phyloP scores from a whole-genome alignment of 1,284 basidiomycete species.

The Mixia osmundae region DNA sequence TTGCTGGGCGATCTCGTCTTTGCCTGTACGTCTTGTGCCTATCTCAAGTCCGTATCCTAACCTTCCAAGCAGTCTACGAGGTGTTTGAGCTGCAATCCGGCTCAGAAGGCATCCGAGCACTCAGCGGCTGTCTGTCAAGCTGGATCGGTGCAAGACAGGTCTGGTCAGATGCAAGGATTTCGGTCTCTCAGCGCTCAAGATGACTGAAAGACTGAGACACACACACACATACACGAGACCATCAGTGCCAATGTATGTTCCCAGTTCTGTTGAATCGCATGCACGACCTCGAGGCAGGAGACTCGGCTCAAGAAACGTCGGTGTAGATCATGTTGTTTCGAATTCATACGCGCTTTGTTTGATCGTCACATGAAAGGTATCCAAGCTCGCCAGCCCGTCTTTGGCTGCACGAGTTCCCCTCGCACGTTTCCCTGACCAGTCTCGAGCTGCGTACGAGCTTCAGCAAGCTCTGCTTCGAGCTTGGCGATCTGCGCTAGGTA shows the following conservation, averaged over 20 bases:
- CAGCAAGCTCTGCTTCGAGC: background rate
- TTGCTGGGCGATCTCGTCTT: slow-evolving; percentile 6
- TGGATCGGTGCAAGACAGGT: background rate
- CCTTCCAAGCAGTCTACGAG: slow-evolving; percentile 2
- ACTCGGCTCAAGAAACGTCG: too few relatives aligned
- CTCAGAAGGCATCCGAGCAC: slow-evolving; percentile 6
- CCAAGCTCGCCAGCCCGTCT: too few relatives aligned
- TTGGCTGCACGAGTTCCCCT: background rate
- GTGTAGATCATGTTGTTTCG: too few relatives aligned
- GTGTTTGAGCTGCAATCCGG: slow-evolving; percentile 7
- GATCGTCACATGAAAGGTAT: too few relatives aligned
- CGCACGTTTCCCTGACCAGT: background rate
- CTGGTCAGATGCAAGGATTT: background rate
- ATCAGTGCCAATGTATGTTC: too few relatives aligned
- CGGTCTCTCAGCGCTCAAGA: background rate
- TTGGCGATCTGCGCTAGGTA: background rate
- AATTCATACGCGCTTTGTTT: too few relatives aligned
- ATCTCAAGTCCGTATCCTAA: background rate
- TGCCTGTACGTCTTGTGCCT: background rate
- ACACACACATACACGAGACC: too few relatives aligned
- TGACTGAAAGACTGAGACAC: too few relatives aligned
- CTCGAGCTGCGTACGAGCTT: background rate
- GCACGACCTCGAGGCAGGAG: too few relatives aligned
- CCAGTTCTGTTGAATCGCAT: too few relatives aligned
- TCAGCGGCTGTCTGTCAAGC: slow-evolving; percentile 1